A percentile compares a stretch with the other conserved stretches of the same genome.
These are phyloP conservation scores for Citeromyces siamensis DNA, from an alignment of 1,139 yeast genomes.

Conservation along the genomic window DNA sequence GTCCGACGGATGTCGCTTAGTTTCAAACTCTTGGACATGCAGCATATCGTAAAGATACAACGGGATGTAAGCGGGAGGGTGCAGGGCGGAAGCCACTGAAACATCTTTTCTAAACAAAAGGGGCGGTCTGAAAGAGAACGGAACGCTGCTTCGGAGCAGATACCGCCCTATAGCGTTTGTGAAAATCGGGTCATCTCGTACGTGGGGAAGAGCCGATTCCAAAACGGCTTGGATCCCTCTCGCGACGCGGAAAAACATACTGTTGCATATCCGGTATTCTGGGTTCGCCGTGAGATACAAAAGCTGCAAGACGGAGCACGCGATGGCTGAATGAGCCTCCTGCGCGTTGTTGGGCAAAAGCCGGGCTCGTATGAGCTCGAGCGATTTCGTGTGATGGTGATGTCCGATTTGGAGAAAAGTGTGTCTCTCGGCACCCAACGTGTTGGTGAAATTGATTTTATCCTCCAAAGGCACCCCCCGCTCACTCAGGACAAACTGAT, in stretches of 20 bases:
- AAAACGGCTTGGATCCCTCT: constrained; percentile 4
- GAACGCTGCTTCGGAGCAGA: constrained; percentile 8
- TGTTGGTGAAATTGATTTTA: constrained; percentile 10
- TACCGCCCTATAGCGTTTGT: constrained; percentile 11
- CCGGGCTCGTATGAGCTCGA: constrained; percentile 8
- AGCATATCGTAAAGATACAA: constrained; percentile 13
- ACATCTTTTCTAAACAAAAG: background rate
- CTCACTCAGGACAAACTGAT: constrained; percentile 8
- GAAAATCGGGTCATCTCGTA: constrained; percentile 6
- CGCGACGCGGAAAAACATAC: constrained; percentile 7
- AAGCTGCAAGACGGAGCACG: constrained; percentile 11
- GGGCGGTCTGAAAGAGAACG: background rate
- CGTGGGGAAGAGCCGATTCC: constrained; percentile 1
- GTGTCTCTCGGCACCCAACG: constrained; percentile 8
- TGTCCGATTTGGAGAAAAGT: constrained; percentile 11
- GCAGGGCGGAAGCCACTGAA: constrained; percentile 7
- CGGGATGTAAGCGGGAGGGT: constrained; percentile 12
- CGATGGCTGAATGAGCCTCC: constrained; percentile 9
- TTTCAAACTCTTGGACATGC: constrained; percentile 9
- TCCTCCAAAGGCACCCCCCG: background rate
- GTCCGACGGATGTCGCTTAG: background rate
- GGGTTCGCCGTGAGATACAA: constrained; percentile 11
- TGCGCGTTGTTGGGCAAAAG: constrained; percentile 8
- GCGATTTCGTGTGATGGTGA: constrained; percentile 11
- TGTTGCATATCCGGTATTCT: constrained; percentile 8